Evolutionary conservation across 1,284 basidiomycete genomes (phyloP).

Genomic region (Moesziomyces globuligerus): DNA sequence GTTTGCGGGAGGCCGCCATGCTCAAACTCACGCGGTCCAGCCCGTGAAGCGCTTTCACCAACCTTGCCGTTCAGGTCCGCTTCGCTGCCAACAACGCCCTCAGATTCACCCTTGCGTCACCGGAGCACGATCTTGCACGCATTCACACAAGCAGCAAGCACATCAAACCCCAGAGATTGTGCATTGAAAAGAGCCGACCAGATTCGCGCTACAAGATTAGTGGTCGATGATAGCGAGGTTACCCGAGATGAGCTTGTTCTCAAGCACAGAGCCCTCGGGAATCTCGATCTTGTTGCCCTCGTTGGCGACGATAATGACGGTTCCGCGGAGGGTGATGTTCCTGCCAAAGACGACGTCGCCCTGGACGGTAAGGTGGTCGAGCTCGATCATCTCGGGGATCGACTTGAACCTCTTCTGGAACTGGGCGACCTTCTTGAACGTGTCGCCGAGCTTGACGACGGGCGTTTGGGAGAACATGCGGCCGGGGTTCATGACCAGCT

Average conservation of each 20-base stretch:
- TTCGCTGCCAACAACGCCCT: too few species aligned
- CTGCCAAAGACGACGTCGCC: conserved; percentile 96
- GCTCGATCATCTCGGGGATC: conserved; percentile 82
- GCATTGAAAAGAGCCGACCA: background rate
- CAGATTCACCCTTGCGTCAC: background rate
- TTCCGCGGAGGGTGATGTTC: conserved; percentile 77
- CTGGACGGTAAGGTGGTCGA: conserved; percentile 95
- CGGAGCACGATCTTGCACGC: background rate
- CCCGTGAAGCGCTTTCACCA: too few species aligned
- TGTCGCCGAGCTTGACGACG: conserved; percentile 94
- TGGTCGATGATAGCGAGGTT: conserved; percentile 68
- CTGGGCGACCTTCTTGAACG: conserved; percentile 83
- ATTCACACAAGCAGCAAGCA: background rate
- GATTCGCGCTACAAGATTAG: conserved; percentile 24
- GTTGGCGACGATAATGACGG: conserved; percentile 78
- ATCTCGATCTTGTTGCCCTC: conserved; percentile 95
- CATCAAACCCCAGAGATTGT: conserved; percentile 1
- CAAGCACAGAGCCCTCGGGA: conserved; percentile 91
- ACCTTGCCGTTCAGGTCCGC: too few species aligned
- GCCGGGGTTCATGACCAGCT: conserved; percentile 78
- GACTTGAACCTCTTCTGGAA: conserved; percentile 98
- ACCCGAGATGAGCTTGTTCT: conserved; percentile 76
- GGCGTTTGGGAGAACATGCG: conserved; percentile 82
- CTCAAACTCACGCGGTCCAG: too few species aligned
- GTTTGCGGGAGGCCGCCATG: too few species aligned